Base-by-base conservation (phyloP, 305 asterid species). In the Fraxinus dipetala region DNA sequence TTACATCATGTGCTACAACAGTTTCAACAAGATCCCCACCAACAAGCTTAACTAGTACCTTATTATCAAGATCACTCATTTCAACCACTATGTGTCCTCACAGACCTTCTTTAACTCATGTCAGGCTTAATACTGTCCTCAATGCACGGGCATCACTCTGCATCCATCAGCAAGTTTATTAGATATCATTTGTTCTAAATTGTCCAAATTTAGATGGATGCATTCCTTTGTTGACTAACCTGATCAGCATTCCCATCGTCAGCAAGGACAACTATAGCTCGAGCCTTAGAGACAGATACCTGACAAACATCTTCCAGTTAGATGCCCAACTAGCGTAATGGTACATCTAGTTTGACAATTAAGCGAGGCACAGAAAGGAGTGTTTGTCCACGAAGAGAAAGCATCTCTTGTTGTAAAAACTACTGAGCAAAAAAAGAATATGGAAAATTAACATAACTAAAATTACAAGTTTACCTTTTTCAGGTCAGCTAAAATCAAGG, bases 241-340 rank as follows among this genome's bases (percentile, higher is more conserved):
- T 91, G 97, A 82, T 94, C 95, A 74, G 98, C 97, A 79, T 92
- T 94, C 86, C 98, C 97, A 84, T 94, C 98, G 83, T 94, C 97
- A 79, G 98, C 98, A 86, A 94, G 97, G 86, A 94, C 97, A 89
- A 94, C 83, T 87, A 94, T 90, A 79, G 97, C 97, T 85, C 97
- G 97, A 72, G 98, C 98, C 92, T 94, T 94, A n/a, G 98, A 91
- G 83, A 94, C 97, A 56, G 98, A 94, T 72, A 94, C 98, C 98
- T 94, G 83, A 67, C 78, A 81, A 80, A 83, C 69, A 56, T 75
- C 65, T 77, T 77, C 83, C 79, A 78, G 78, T 88, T 82, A 91
- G 86, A 79, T 87, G 82, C 78, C 77, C 72, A 83, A 81, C 70
- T 36, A 38, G 8, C 45, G 2, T 59, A 69, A 69, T 11, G 20